Conservation (phyloP, 2,329 filamentous ascomycete species). For the Cytospora leucostoma region DNA sequence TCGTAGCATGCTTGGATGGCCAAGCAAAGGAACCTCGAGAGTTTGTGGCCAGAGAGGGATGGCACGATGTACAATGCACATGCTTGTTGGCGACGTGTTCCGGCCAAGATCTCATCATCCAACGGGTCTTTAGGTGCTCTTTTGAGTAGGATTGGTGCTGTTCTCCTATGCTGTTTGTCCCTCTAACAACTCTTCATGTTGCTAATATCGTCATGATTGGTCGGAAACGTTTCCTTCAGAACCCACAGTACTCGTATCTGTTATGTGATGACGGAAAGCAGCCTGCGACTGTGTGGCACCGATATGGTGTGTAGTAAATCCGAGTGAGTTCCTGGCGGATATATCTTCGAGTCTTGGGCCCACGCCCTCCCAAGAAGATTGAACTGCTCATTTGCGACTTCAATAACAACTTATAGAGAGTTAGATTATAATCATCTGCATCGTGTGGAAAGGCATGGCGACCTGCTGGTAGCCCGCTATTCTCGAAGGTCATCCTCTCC, state of each 20-base stretch:
- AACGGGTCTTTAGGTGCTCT: background rate
- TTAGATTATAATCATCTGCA: background rate
- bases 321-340: background rate
- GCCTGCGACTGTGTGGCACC: background rate
- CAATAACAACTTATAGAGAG: background rate
- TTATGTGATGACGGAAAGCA: background rate
- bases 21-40: background rate
- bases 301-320: background rate
- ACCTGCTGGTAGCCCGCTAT: too few relatives aligned
- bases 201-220: background rate
- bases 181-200: background rate
- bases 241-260: background rate
- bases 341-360: background rate
- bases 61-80: background rate
- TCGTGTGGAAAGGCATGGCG: too few relatives aligned
- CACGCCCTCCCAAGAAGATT: background rate
- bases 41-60: background rate
- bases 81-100: background rate
- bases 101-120: background rate
- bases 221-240: background rate
- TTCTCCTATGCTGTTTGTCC: background rate
- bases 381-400: background rate
- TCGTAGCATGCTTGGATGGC: background rate
- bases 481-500: too few relatives aligned
- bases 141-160: background rate